phyloP scores from a whole-genome alignment of 139 green algal genomes.

The Tetradesmus lagerheimii region DNA sequence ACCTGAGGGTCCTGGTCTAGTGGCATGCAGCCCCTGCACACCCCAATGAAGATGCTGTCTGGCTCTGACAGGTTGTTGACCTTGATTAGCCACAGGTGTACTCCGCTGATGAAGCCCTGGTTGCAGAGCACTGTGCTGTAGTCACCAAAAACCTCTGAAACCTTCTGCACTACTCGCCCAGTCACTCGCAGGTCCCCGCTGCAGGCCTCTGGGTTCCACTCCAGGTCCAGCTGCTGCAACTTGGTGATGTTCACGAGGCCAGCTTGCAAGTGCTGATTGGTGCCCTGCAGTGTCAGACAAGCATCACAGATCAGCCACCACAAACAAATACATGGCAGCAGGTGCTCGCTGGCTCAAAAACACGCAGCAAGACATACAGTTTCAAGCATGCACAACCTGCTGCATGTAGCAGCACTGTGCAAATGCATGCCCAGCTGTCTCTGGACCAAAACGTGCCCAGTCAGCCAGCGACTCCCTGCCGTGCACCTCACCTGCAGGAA shows the following conservation, averaged over 20 bases:
- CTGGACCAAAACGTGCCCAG: not conserved
- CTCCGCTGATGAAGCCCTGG: constrained; percentile 71
- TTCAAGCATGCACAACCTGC: too few species aligned
- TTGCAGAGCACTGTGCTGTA: constrained; percentile 72
- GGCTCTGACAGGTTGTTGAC: constrained; percentile 73
- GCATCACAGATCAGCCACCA: not conserved
- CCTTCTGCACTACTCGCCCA: constrained; percentile 62
- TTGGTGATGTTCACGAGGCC: constrained; percentile 77
- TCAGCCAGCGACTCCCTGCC: not conserved
- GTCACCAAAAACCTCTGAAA: constrained; percentile 73
- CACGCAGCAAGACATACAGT: too few species aligned
- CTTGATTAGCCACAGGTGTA: constrained; percentile 76
- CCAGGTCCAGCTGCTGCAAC: constrained; percentile 70
- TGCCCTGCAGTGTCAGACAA: constrained; percentile 31
- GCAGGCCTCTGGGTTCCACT: constrained; percentile 66
- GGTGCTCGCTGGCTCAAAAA: too few species aligned
- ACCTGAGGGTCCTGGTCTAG: constrained; percentile 74
- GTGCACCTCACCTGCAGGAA: constrained; percentile 56
- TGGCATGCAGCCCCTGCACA: constrained; percentile 73
- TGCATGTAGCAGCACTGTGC: not conserved
- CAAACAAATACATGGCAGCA: not conserved
- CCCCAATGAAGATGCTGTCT: constrained; percentile 76
- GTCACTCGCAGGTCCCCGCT: constrained; percentile 65
- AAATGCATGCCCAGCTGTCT: not conserved
- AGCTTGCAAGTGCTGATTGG: constrained; percentile 53